Conservation (phyloP, 371 early-diverging fungal species). For the Mucor racemosus region DNA sequence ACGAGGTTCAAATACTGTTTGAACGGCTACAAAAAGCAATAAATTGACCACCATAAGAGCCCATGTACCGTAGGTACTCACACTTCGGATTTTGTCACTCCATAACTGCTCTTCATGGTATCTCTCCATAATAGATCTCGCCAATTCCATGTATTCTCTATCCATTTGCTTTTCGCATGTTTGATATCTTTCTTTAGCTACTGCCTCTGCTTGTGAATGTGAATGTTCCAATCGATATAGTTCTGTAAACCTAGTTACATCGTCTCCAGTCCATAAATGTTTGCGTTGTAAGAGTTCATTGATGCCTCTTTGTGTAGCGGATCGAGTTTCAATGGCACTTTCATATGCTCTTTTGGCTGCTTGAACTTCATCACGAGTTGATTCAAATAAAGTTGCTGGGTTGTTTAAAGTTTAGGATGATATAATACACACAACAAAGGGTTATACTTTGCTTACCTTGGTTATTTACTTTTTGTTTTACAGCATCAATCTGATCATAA, state of each 20-base stretch:
- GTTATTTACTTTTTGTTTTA: constrained; percentile 73
- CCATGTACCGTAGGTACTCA: constrained; percentile 87
- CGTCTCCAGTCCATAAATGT: constrained; percentile 83
- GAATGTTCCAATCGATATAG: constrained; percentile 84
- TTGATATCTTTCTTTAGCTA: constrained; percentile 66
- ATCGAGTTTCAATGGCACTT: constrained; percentile 68
- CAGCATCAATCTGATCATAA: constrained; percentile 74
- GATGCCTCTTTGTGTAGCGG: constrained; percentile 84
- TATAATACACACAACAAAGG: too few species aligned
- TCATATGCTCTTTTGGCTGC: constrained; percentile 76
- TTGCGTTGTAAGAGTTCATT: constrained; percentile 89
- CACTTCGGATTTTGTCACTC: constrained; percentile 94
- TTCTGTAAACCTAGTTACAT: constrained; percentile 85
- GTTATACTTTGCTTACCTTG: constrained; percentile 50
- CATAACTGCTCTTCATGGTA: constrained; percentile 96
- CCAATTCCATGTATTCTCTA: constrained; percentile 66
- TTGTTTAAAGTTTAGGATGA: background rate
- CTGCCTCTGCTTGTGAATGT: constrained; percentile 68
- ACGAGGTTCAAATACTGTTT: constrained; percentile 79
- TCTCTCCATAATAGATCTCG: constrained; percentile 74
- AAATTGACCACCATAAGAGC: constrained; percentile 78
- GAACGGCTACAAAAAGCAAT: constrained; percentile 73
- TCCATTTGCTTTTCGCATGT: constrained; percentile 74
- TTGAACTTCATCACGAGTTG: constrained; percentile 62
- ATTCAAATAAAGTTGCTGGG: constrained; percentile 60